Percentiles rank a stretch among this genome's conserved stretches.
phyloP scores from a whole-genome alignment of 2,329 filamentous ascomycete genomes.

The Phaeosphaeriaceae sp. region DNA sequence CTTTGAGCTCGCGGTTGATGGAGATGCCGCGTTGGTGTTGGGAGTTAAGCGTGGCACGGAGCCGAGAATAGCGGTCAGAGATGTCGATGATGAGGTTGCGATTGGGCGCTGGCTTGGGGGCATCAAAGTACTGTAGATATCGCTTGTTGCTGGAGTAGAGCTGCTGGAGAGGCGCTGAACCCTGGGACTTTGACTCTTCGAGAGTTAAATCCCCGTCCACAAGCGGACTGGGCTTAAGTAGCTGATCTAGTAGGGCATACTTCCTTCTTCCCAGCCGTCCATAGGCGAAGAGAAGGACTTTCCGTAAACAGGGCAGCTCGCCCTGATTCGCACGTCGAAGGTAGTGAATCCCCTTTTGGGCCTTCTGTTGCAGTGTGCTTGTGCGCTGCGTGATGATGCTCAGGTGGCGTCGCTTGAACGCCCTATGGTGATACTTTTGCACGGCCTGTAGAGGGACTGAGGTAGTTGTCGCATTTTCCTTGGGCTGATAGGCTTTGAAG shows the following conservation, averaged over 20 bases:
- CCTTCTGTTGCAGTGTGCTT: constrained; percentile 28
- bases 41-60: constrained; percentile 35
- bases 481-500: constrained; percentile 55
- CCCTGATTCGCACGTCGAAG: constrained; percentile 64
- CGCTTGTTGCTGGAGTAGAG: constrained; percentile 44
- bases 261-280: constrained; percentile 62
- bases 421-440: constrained; percentile 23
- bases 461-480: constrained; percentile 26
- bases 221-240: constrained; percentile 33
- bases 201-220: constrained; percentile 6
- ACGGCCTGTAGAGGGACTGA: constrained; percentile 21
- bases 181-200: background rate
- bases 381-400: constrained; percentile 32
- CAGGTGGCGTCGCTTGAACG: constrained; percentile 27
- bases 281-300: constrained; percentile 62
- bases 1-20: constrained; percentile 32
- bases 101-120: constrained; percentile 25
- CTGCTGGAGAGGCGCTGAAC: constrained; percentile 37
- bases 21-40: constrained; percentile 28
- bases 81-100: constrained; percentile 29
- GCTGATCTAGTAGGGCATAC: constrained; percentile 49
- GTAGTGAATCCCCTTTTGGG: constrained; percentile 49
- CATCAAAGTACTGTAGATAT: constrained; percentile 40
- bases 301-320: constrained; percentile 57
- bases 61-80: constrained; percentile 38